Conservation (phyloP, 2,329 filamentous ascomycete genomes). For the Huntiella omanensis region DNA sequence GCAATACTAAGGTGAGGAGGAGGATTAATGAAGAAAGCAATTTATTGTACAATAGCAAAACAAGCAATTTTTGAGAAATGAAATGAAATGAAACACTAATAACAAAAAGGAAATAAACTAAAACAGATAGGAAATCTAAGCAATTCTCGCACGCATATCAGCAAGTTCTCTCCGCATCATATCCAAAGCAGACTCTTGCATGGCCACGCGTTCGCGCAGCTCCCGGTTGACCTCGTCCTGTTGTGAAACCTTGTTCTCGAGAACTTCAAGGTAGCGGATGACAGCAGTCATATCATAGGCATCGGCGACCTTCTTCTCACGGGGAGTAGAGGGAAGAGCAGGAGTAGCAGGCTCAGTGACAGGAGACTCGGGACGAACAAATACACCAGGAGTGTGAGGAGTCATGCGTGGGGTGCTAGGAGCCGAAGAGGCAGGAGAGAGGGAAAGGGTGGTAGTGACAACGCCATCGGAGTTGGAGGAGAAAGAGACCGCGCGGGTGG, state of each 20-base stretch:
- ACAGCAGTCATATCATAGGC: constrained; percentile 1
- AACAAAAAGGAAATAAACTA: neutral
- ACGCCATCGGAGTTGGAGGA: neutral
- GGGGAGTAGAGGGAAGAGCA: neutral
- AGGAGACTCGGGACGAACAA: neutral
- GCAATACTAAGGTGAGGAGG: too few species aligned
- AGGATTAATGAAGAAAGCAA: too few species aligned
- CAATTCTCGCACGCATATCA: constrained; percentile 3
- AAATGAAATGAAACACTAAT: neutral
- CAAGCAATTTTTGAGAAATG: neutral
- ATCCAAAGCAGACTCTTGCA: constrained; percentile 1
- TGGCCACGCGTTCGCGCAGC: constrained; percentile 1
- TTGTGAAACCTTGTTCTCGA: constrained; percentile 5
- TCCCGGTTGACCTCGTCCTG: constrained; percentile 7
- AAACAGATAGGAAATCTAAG: neutral
- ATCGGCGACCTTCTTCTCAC: neutral
- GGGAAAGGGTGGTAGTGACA: neutral
- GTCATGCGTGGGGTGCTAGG: constrained; percentile 5
- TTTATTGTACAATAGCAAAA: too few species aligned
- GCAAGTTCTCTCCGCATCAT: constrained; percentile 8
- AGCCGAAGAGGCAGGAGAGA: constrained; percentile 1
- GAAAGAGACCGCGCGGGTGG: neutral
- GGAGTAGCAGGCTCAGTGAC: neutral
- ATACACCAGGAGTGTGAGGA: neutral
- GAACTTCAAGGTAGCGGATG: constrained; percentile 4